Evolutionary conservation across 139 green algal genomes (phyloP).

Genomic region (Auxenochlorella pyrenoidosa): DNA sequence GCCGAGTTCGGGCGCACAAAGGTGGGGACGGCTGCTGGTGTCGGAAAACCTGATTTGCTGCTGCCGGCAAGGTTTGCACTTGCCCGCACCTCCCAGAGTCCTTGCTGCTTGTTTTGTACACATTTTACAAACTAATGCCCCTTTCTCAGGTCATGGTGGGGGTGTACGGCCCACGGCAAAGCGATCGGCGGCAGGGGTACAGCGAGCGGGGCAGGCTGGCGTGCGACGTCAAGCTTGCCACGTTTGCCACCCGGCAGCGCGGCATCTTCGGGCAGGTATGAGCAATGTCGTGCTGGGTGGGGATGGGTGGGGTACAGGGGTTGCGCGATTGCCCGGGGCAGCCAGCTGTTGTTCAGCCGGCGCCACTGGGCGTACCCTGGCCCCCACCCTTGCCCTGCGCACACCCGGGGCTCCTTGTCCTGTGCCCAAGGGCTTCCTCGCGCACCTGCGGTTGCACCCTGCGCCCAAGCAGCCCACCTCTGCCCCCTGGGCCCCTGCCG

Average conservation of each 20-base stretch:
- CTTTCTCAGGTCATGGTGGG: slow-evolving; percentile 67
- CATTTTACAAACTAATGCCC: too few relatives aligned
- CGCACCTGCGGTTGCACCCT: too few relatives aligned
- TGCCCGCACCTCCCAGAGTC: neutral
- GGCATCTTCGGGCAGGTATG: slow-evolving; percentile 44
- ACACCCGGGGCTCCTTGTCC: too few relatives aligned
- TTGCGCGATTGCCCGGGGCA: too few relatives aligned
- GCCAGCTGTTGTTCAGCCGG: too few relatives aligned
- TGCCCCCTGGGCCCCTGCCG: too few relatives aligned
- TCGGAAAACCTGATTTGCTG: neutral
- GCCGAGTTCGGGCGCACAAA: slow-evolving; percentile 80
- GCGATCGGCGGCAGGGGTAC: slow-evolving; percentile 61
- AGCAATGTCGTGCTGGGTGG: neutral
- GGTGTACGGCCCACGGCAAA: slow-evolving; percentile 80
- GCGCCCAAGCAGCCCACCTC: too few relatives aligned
- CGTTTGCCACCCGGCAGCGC: slow-evolving; percentile 61
- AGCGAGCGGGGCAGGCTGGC: slow-evolving; percentile 67
- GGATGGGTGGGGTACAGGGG: too few relatives aligned
- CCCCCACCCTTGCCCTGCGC: too few relatives aligned
- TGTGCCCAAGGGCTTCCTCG: too few relatives aligned
- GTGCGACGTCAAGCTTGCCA: slow-evolving; percentile 74
- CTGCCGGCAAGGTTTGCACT: neutral
- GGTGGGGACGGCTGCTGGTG: neutral
- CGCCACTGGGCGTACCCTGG: too few relatives aligned
- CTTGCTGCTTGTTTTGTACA: too few relatives aligned